These are phyloP conservation scores for Penicillium sp. DNA, from an alignment of 2,329 filamentous ascomycete genomes.

Conservation along the genomic window DNA sequence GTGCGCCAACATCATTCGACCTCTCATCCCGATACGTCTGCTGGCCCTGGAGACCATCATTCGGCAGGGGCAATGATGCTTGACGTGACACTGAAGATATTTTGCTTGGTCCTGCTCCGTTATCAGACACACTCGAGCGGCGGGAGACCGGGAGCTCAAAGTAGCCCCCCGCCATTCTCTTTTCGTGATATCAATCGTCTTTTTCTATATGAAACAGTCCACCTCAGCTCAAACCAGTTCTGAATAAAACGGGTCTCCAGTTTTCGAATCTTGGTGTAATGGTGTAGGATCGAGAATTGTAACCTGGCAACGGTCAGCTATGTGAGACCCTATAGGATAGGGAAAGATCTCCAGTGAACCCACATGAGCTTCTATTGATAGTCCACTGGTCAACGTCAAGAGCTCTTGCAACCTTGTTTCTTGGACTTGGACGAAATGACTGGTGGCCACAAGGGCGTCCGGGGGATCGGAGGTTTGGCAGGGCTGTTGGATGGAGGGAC, in stretches of 20 bases:
- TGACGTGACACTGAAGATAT: slow-evolving; percentile 26
- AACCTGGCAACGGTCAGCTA: slow-evolving; percentile 27
- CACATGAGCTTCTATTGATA: neutral
- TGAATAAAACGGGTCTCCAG: neutral
- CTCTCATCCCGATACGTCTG: slow-evolving; percentile 11
- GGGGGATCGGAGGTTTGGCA: slow-evolving; percentile 1
- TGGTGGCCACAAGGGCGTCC: slow-evolving; percentile 1
- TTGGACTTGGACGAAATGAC: neutral
- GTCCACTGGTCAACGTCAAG: neutral
- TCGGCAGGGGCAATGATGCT: slow-evolving; percentile 24
- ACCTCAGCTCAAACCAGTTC: neutral
- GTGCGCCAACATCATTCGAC: slow-evolving; percentile 25
- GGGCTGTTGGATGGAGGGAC: slow-evolving; percentile 5
- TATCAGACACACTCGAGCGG: slow-evolving; percentile 28
- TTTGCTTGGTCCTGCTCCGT: slow-evolving; percentile 18
- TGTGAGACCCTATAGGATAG: slow-evolving; percentile 12
- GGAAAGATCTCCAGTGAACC: neutral
- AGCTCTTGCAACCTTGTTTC: neutral
- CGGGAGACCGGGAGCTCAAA: slow-evolving; percentile 33
- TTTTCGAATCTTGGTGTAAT: neutral
- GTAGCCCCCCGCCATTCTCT: slow-evolving; percentile 35
- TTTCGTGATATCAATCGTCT: neutral
- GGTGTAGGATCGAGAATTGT: neutral
- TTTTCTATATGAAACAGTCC: neutral
- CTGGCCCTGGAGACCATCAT: slow-evolving; percentile 23